Conservation (phyloP, 805 yeast species). For the Osmozyma mogii region DNA sequence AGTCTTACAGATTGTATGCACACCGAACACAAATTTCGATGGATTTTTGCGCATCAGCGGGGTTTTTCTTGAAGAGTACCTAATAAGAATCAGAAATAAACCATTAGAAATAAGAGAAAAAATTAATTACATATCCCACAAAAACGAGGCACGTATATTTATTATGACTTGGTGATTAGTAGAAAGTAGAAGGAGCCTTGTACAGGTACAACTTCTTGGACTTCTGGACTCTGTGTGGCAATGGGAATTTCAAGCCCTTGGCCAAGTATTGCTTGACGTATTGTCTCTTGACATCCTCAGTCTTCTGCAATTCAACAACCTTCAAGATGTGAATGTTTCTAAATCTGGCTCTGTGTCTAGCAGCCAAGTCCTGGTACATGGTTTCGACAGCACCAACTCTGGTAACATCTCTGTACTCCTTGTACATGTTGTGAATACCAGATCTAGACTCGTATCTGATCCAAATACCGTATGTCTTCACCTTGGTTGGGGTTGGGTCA, state of each 20-base stretch:
- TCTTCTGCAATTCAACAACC: slow-evolving; percentile 97
- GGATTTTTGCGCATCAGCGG: no score
- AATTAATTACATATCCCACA: no score
- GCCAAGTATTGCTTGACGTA: slow-evolving; percentile 95
- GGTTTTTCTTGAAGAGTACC: no score
- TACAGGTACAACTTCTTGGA: slow-evolving; percentile 80
- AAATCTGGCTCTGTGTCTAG: slow-evolving; percentile 99
- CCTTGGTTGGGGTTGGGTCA: slow-evolving; percentile 97
- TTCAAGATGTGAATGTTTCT: slow-evolving; percentile 98
- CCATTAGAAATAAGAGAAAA: no score
- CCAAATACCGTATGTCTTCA: slow-evolving; percentile 99
- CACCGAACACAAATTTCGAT: no score
- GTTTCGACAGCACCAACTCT: slow-evolving; percentile 98
- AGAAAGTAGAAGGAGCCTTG: slow-evolving; percentile 95
- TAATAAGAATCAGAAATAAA: no score
- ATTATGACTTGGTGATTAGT: no score
- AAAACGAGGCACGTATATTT: no score
- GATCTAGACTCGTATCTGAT: slow-evolving; percentile 99
- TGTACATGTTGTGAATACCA: slow-evolving; percentile 99
- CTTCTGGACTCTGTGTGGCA: slow-evolving; percentile 98
- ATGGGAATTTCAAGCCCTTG: slow-evolving; percentile 98
- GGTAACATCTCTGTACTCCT: slow-evolving; percentile 99
- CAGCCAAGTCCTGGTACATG: slow-evolving; percentile 99
- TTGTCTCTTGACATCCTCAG: slow-evolving; percentile 98
- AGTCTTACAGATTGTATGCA: no score